These are phyloP conservation scores for Dipodascus albidus DNA, from an alignment of 805 yeast species.

Conservation along the genomic window DNA sequence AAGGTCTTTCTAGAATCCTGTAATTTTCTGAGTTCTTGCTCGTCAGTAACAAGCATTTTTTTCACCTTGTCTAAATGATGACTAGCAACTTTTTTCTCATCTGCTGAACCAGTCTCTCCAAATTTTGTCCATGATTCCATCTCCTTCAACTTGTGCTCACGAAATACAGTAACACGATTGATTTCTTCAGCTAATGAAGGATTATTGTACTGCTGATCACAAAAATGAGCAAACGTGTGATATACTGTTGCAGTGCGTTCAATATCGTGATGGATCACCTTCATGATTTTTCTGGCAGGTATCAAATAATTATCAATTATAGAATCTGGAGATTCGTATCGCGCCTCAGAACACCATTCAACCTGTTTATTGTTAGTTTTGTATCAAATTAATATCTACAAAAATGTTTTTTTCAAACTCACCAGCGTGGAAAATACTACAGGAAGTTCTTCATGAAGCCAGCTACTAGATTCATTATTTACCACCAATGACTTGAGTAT, in stretches of 20 bases:
- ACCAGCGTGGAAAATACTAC: constrained; percentile 1
- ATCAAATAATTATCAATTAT: constrained; percentile 49
- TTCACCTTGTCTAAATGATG: constrained; percentile 18
- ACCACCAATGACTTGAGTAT: constrained; percentile 32
- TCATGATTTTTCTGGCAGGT: constrained; percentile 26
- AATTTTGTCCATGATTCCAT: constrained; percentile 39
- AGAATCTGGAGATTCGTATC: constrained; percentile 50
- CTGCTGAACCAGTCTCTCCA: constrained; percentile 24
- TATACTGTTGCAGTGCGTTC: constrained; percentile 27
- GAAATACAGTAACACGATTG: constrained; percentile 28
- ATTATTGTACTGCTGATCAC: constrained; percentile 50
- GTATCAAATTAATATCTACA: constrained; percentile 10
- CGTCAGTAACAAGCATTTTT: constrained; percentile 35
- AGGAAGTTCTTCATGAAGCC: constrained; percentile 6
- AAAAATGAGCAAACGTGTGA: constrained; percentile 58
- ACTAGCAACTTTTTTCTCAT: background rate
- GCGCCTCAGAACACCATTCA: constrained; percentile 61
- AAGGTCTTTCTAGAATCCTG: constrained; percentile 31
- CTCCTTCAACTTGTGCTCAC: constrained; percentile 27
- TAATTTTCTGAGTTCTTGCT: constrained; percentile 32
- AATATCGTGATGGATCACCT: background rate
- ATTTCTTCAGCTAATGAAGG: constrained; percentile 35
- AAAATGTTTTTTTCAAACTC: constrained; percentile 3
- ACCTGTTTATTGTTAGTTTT: constrained; percentile 20
- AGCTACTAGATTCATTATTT: constrained; percentile 4